phyloP scores from a whole-genome alignment of 805 yeast genomes.

The Candida ulmi region DNA sequence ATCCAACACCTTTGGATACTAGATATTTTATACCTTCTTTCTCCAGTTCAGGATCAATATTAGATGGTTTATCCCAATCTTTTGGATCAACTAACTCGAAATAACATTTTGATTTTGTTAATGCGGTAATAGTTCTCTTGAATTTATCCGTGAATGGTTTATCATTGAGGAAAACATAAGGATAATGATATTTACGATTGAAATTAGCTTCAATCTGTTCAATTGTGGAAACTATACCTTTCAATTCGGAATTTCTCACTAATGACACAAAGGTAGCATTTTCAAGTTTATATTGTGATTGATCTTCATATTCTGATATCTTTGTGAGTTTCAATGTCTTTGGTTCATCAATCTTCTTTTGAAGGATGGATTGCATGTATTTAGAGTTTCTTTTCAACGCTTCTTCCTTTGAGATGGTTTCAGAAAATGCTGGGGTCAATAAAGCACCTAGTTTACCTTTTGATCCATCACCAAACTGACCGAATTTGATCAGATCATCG shows the following conservation, averaged over 20 bases:
- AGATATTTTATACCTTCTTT: constrained; percentile 34
- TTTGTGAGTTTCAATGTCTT: constrained; percentile 12
- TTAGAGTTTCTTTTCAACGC: constrained; percentile 11
- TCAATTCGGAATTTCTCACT: constrained; percentile 63
- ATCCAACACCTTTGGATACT: constrained; percentile 42
- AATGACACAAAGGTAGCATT: constrained; percentile 73
- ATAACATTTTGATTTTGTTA: constrained; percentile 36
- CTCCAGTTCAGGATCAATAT: constrained; percentile 43
- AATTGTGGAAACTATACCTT: constrained; percentile 46
- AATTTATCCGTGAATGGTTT: constrained; percentile 55
- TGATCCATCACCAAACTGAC: not conserved
- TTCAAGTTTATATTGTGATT: constrained; percentile 30
- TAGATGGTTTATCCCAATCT: constrained; percentile 57
- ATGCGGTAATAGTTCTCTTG: constrained; percentile 35
- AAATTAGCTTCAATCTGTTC: constrained; percentile 56
- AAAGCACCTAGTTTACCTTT: constrained; percentile 8
- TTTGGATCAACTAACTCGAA: constrained; percentile 40
- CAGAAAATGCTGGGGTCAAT: constrained; percentile 19
- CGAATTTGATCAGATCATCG: constrained; percentile 2
- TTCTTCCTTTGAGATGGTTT: constrained; percentile 7
- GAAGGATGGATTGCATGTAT: constrained; percentile 4
- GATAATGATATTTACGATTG: constrained; percentile 68
- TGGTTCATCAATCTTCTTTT: constrained; percentile 24
- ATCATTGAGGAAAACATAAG: constrained; percentile 78
- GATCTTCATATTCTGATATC: constrained; percentile 8